A percentile compares a stretch with the other conserved stretches of the same genome.
Conservation (phyloP, 2,329 filamentous ascomycete genomes). For the Arthrocladium fulminans region DNA sequence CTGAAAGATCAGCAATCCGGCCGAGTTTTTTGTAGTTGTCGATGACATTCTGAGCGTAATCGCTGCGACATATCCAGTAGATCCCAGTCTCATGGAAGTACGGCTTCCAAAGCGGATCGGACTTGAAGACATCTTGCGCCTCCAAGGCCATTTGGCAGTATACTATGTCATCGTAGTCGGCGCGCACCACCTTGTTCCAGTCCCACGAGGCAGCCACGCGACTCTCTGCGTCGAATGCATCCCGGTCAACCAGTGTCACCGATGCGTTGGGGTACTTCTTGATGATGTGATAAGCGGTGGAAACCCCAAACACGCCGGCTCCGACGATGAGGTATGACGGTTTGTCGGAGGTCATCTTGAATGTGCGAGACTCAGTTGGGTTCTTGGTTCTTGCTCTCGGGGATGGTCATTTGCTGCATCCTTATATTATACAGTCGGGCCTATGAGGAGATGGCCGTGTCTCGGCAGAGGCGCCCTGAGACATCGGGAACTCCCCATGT, state of each 20-base stretch:
- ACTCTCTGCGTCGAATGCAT: conserved; percentile 29
- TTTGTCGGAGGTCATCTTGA: conserved; percentile 6
- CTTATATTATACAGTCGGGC: not conserved
- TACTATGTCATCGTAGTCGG: conserved; percentile 24
- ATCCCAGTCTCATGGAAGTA: conserved; percentile 46
- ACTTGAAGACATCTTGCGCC: conserved; percentile 27
- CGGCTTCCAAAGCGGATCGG: conserved; percentile 31
- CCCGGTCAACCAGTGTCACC: conserved; percentile 37
- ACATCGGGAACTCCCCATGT: not conserved
- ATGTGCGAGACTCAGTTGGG: not conserved
- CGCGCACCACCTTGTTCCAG: conserved; percentile 23
- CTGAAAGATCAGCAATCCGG: conserved; percentile 37
- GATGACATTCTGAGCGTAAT: conserved; percentile 42
- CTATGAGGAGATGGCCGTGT: not conserved
- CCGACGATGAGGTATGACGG: conserved; percentile 36
- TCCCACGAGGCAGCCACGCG: conserved; percentile 26
- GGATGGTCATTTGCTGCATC: not conserved
- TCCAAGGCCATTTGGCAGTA: conserved; percentile 27
- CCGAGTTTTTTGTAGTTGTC: conserved; percentile 44
- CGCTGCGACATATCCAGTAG: conserved; percentile 39
- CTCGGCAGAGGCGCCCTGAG: not conserved
- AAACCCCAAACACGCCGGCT: conserved; percentile 44
- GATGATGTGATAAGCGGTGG: conserved; percentile 45
- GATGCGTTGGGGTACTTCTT: conserved; percentile 40
- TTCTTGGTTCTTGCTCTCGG: not conserved